A percentile compares a stretch with the other conserved stretches of the same genome.
phyloP scores from a whole-genome alignment of 2,329 filamentous ascomycete genomes.

The Neurospora crassa region DNA sequence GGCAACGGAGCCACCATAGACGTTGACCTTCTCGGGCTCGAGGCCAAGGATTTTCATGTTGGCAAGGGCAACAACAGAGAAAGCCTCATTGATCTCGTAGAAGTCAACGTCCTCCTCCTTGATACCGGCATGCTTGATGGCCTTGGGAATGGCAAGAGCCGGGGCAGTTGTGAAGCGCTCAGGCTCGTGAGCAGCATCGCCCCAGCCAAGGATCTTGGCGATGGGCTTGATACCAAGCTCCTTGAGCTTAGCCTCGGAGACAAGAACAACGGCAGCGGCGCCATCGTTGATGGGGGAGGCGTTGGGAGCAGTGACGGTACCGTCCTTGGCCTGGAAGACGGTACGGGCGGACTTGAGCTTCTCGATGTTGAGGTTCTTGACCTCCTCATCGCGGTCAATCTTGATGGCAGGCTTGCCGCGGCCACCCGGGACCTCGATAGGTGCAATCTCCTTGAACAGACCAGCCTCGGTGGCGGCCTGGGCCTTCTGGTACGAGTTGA shows the following conservation, averaged over 20 bases:
- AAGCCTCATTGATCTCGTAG: constrained; percentile 99
- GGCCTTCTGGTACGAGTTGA: constrained; percentile 88
- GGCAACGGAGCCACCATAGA: constrained; percentile 90
- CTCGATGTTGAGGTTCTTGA: constrained; percentile 82
- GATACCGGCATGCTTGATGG: constrained; percentile 86
- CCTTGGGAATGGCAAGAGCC: constrained; percentile 91
- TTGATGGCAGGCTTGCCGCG: constrained; percentile 79
- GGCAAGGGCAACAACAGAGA: constrained; percentile 90
- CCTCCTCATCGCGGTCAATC: constrained; percentile 84
- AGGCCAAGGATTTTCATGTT: constrained; percentile 89
- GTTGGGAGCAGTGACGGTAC: constrained; percentile 92
- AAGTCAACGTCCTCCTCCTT: constrained; percentile 71
- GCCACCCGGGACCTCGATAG: constrained; percentile 77
- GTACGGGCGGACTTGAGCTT: constrained; percentile 81
- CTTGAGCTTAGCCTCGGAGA: constrained; percentile 90
- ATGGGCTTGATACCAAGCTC: constrained; percentile 84
- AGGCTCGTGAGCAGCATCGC: constrained; percentile 81
- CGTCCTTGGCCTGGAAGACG: constrained; percentile 67
- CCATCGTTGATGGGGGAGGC: constrained; percentile 95
- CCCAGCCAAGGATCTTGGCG: constrained; percentile 96
- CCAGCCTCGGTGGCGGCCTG: constrained; percentile 76
- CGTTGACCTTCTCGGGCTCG: constrained; percentile 78
- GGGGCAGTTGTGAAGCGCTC: constrained; percentile 95
- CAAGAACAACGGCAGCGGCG: constrained; percentile 82
- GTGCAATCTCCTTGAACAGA: constrained; percentile 80